Base-by-base conservation (phyloP, 345 rosid species). In the Syzygium aromaticum region DNA sequence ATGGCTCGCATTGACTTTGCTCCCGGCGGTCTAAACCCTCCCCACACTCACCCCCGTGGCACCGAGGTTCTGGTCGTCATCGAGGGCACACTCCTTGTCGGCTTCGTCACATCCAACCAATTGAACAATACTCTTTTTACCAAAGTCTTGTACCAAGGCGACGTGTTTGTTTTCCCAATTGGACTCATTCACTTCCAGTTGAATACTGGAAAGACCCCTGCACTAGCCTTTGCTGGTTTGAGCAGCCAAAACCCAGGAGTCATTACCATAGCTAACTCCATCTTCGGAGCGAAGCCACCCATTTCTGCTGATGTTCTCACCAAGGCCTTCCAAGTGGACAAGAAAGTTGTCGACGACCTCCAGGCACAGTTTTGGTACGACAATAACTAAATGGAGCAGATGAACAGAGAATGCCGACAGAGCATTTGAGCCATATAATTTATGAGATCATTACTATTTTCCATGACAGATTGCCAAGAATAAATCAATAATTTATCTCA, bases 31-130 rank as follows among this genome's bases (percentile, higher is more conserved):
- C 93, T 90, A 84, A 91, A 89, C 84, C 93, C 93, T 10, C 94
- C 93, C 52, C 94, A 91, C 88, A 89, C 87, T 11, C 94, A 92
- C 67, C 93, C 93, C 1, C 90, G 93, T 27, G 93, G 56, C 87
- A 90, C 91, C 6, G 93, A 92, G 85, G 85, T 91, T 49, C 89
- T 92, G 52, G 86, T 89, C 23, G 90, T 91, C 19, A 2, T 88
- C 4, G 91, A 91, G 87, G 94, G 91, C 9, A 88, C 87, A 8
- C 86, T 91, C 7, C 88, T 54, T 1, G 92, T 86, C 1, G 93
- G 94, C 11, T 92, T 92, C 77, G 93, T 92, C 30, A 88, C 92
- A 43, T 89, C 89, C 17, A 86, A 91, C 85, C 87, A 89, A 0
- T 85, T 87, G 14, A 84, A 89, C 8, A 89, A 90, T 33, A 85